Evolutionary conservation across 2,329 filamentous ascomycete species (phyloP).

Genomic region (Rachicladosporium sp.): DNA sequence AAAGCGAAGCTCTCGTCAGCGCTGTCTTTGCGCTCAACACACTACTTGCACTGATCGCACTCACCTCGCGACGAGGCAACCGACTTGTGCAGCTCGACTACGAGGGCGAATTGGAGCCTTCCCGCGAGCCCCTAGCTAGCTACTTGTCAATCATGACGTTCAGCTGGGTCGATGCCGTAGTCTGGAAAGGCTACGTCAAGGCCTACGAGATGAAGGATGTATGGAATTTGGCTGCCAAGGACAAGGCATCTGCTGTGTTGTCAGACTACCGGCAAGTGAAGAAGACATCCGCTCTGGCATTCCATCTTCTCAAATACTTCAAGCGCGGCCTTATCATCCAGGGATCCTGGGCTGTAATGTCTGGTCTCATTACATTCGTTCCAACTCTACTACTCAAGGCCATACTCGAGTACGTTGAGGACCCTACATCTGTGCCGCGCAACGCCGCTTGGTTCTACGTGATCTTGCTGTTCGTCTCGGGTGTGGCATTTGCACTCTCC

Average conservation of each 20-base stretch:
- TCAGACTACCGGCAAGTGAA: slow-evolving; percentile 74
- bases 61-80: slow-evolving; percentile 83
- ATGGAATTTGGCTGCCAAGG: slow-evolving; percentile 80
- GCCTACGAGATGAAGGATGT: slow-evolving; percentile 73
- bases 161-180: slow-evolving; percentile 77
- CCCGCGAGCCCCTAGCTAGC: slow-evolving; percentile 75
- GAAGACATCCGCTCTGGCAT: slow-evolving; percentile 65
- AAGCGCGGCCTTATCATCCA: slow-evolving; percentile 63
- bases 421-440: slow-evolving; percentile 57
- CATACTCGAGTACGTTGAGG: slow-evolving; percentile 89
- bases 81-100: slow-evolving; percentile 78
- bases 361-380: slow-evolving; percentile 75
- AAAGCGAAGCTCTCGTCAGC: slow-evolving; percentile 54
- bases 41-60: slow-evolving; percentile 60
- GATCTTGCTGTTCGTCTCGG: slow-evolving; percentile 73
- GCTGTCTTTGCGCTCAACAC: slow-evolving; percentile 64
- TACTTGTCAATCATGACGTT: slow-evolving; percentile 81
- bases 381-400: slow-evolving; percentile 83
- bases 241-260: slow-evolving; percentile 74
- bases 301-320: slow-evolving; percentile 78
- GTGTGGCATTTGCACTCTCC: slow-evolving; percentile 66
- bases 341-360: slow-evolving; percentile 65
- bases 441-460: slow-evolving; percentile 97
- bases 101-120: slow-evolving; percentile 78
- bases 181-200: slow-evolving; percentile 79